Percentiles rank a stretch among this genome's conserved stretches.
Conservation (phyloP, 192 early-diverging fungal species). For the Coemansia sp. region DNA sequence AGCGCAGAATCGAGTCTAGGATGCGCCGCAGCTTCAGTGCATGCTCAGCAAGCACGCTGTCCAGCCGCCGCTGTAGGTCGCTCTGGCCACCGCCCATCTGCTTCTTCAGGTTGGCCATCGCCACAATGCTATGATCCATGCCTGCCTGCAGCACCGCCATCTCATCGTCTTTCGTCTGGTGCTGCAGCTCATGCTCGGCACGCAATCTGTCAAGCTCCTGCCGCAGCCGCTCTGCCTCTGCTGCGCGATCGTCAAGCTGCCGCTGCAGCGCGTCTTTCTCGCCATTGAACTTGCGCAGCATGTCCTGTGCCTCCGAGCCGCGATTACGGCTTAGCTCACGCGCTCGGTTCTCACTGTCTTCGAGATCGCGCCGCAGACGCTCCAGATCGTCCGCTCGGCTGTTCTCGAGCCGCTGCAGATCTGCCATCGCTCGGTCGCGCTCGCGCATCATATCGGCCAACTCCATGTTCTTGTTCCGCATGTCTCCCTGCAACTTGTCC, state of each 20-base stretch:
- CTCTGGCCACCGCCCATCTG: constrained; percentile 49
- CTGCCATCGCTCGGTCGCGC: constrained; percentile 78
- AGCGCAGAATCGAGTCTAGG: constrained; percentile 81
- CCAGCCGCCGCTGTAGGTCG: constrained; percentile 64
- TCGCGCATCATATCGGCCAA: constrained; percentile 89
- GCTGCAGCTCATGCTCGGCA: constrained; percentile 35
- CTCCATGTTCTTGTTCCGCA: constrained; percentile 74
- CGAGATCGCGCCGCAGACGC: constrained; percentile 75
- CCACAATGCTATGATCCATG: constrained; percentile 77
- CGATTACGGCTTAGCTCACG: constrained; percentile 77
- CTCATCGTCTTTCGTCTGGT: constrained; percentile 70
- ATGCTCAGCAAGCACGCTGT: constrained; percentile 64
- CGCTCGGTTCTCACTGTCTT: constrained; percentile 72
- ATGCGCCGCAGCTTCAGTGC: constrained; percentile 70
- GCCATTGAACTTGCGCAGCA: constrained; percentile 76
- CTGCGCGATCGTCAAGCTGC: constrained; percentile 41
- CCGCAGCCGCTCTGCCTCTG: constrained; percentile 44
- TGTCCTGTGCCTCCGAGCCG: constrained; percentile 77
- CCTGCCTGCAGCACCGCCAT: constrained; percentile 74
- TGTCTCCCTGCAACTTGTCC: constrained; percentile 74
- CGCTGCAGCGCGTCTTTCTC: constrained; percentile 83
- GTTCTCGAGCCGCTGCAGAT: constrained; percentile 74
- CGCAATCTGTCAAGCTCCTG: constrained; percentile 45
- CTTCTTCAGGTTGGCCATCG: constrained; percentile 72
- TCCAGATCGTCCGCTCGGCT: constrained; percentile 82